Conservation (phyloP, 2,329 filamentous ascomycete genomes). For the Teratosphaeria epicoccoides region DNA sequence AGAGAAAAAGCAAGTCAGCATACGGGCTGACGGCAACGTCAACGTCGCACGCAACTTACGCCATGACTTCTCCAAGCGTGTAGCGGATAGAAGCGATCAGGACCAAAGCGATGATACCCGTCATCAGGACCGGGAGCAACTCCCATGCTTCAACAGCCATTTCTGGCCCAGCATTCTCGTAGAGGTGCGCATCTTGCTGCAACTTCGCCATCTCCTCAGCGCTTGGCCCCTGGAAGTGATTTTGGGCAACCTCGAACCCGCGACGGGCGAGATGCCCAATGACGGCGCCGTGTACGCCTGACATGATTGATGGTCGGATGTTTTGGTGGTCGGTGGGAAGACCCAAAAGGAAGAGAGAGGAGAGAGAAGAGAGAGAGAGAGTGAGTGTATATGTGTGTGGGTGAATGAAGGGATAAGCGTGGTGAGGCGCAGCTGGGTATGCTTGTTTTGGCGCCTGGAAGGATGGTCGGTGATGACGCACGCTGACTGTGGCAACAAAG, state of each 20-base stretch:
- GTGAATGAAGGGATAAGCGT: neutral
- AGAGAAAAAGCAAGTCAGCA: neutral
- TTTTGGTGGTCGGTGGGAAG: neutral
- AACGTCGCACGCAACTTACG: slow-evolving; percentile 13
- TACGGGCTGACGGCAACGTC: neutral
- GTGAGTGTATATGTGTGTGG: too few species aligned
- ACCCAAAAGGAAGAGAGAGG: too few species aligned
- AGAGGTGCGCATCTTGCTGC: slow-evolving; percentile 20
- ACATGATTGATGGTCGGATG: neutral
- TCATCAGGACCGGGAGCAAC: slow-evolving; percentile 24
- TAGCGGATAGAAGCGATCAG: slow-evolving; percentile 37
- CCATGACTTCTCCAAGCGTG: slow-evolving; percentile 49
- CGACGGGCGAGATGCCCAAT: slow-evolving; percentile 25
- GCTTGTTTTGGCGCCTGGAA: neutral
- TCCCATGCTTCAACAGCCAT: slow-evolving; percentile 18
- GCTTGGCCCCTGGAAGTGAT: slow-evolving; percentile 13
- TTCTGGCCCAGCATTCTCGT: slow-evolving; percentile 16
- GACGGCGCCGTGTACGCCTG: slow-evolving; percentile 10
- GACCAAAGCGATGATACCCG: slow-evolving; percentile 32
- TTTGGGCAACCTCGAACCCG: slow-evolving; percentile 21
- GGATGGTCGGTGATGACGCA: too few species aligned
- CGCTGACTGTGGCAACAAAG: too few species aligned
- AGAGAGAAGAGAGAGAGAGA: neutral
- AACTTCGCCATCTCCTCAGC: slow-evolving; percentile 14
- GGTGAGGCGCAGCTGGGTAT: neutral